These are phyloP conservation scores for Ophiostoma australiae DNA, from an alignment of 2,329 filamentous ascomycete genomes.

Conservation along the genomic window DNA sequence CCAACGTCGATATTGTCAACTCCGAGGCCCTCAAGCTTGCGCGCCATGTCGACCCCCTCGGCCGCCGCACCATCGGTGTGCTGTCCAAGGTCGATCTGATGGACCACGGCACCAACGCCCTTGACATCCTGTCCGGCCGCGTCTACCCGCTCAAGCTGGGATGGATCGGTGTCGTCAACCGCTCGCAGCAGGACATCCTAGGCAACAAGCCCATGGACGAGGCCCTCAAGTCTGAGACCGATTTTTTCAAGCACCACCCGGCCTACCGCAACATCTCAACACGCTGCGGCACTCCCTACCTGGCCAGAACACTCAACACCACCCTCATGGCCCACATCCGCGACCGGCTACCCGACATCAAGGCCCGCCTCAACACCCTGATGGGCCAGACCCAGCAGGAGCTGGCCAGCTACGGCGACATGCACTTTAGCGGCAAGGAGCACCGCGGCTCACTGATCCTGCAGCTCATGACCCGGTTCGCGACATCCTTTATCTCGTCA, in stretches of 20 bases:
- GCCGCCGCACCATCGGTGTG: conserved; percentile 96
- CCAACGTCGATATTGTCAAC: conserved; percentile 97
- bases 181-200: conserved; percentile 96
- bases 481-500: conserved; percentile 94
- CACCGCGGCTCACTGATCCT: conserved; percentile 91
- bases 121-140: conserved; percentile 94
- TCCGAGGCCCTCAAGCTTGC: conserved; percentile 96
- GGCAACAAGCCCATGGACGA: conserved; percentile 92
- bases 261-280: conserved; percentile 95
- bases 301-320: conserved; percentile 90
- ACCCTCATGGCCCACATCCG: conserved; percentile 96
- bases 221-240: conserved; percentile 79
- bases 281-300: conserved; percentile 86
- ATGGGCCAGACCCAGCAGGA: conserved; percentile 99
- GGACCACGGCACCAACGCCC: conserved; percentile 97
- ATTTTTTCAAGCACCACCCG: conserved; percentile 96
- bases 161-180: conserved; percentile 96
- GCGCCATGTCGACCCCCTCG: conserved; percentile 93
- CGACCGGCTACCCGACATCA: conserved; percentile 93
- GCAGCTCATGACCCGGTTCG: conserved; percentile 97
- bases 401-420: conserved; percentile 94
- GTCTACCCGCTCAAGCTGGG: conserved; percentile 96
- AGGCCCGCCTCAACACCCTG: conserved; percentile 90
- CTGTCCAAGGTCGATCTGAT: conserved; percentile 96
- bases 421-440: conserved; percentile 95